These are phyloP conservation scores for Thelephora aurantiotincta DNA, from an alignment of 768 basidiomycete species.

Conservation along the genomic window DNA sequence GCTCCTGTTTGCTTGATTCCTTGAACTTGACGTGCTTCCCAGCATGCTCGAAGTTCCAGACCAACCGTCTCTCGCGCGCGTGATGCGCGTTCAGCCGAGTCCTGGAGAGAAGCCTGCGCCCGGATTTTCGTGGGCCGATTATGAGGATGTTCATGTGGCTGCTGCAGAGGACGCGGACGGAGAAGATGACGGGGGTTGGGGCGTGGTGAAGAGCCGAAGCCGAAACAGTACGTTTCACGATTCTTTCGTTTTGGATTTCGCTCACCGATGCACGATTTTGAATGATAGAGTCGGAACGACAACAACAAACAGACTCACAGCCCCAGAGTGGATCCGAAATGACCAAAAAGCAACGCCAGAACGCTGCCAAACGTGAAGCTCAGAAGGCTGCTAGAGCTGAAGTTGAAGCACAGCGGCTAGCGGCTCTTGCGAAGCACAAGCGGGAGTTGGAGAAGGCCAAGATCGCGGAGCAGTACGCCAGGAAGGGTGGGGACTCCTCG, in stretches of 20 bases:
- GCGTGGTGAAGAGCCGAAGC: conserved; percentile 47
- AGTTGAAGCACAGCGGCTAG: conserved; percentile 35
- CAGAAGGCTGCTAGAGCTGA: conserved; percentile 43
- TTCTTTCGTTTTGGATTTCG: neutral
- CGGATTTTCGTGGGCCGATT: conserved; percentile 67
- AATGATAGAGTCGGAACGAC: neutral
- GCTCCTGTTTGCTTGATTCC: conserved; percentile 4
- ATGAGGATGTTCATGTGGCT: conserved; percentile 42
- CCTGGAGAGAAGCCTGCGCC: conserved; percentile 43
- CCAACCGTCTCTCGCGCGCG: conserved; percentile 39
- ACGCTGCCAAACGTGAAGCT: conserved; percentile 42
- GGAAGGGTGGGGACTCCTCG: conserved; percentile 33
- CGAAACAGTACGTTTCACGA: conserved; percentile 17
- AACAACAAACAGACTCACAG: neutral
- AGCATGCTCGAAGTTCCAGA: conserved; percentile 57
- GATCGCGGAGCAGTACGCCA: conserved; percentile 33
- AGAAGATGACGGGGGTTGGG: conserved; percentile 70
- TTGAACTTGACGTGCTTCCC: conserved; percentile 6
- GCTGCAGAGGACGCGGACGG: conserved; percentile 46
- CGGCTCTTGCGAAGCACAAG: conserved; percentile 41
- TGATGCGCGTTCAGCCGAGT: conserved; percentile 50
- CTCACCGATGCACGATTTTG: neutral
- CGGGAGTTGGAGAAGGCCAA: conserved; percentile 40
- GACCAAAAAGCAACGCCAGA: conserved; percentile 61
- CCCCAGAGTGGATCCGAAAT: conserved; percentile 26